Base-by-base conservation (phyloP, 176 grass and related monocot species). In the Rhynchospora breviuscula region DNA sequence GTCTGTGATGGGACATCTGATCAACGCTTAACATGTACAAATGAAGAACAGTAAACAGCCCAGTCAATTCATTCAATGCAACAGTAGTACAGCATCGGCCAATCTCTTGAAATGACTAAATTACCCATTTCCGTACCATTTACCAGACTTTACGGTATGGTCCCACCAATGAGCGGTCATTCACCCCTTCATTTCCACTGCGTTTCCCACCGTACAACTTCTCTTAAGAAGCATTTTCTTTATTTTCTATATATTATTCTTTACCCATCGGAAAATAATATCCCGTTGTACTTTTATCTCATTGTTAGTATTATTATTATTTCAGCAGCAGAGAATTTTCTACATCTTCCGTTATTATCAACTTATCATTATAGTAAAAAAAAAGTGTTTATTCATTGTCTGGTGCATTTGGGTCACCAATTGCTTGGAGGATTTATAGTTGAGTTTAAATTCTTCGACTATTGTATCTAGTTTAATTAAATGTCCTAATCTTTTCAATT, bases 161-260 rank as follows among this genome's bases (percentile, higher is more conserved):
- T 51, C 22, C 74, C 75, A 79, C 75, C 21, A 54, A 19, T 79
- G 75, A 58, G 4, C 44, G 51, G 75, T 79, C 75, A 79, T 79
- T 79, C 51, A 53, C 18, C 45, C 51, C 18, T 47, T 75, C 59
- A 61, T 17, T 61, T 62, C n/a, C 59, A 62, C 19, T 25, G 19
- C 21, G 59, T 72, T 76, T 52, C 45, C 85, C 85, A 66, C 78
- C 19, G 81, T 84, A 85, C 85, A 68, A 73, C 7, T 71, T 71
- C 43, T 71, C 1, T 40, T 44, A 89, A 84, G 59, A 53, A 67
- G 6, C 17, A 59, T 59, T 59, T 59, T 17, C 4, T 59, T 59
- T 29, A 29, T 29, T 29, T 29, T 29, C 26, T 29, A 29, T 29
- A 29, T 29, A 29, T 29, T 29, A 29, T 29, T 29, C 26, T 29